phyloP scores from a whole-genome alignment of 129 eudicot species.

The Lactuca saligna region DNA sequence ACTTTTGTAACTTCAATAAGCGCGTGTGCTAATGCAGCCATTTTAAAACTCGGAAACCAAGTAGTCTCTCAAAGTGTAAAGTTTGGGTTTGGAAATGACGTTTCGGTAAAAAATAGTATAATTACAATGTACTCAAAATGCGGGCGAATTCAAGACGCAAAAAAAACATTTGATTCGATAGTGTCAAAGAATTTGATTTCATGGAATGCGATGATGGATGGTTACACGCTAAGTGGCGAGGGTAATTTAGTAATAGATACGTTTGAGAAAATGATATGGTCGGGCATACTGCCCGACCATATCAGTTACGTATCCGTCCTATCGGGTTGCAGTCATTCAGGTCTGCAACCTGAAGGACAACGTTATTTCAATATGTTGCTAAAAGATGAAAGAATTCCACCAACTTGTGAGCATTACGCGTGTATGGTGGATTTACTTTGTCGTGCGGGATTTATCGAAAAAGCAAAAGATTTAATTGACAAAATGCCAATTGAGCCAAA shows the following conservation, averaged over 20 bases:
- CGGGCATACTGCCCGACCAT: constrained; percentile 39
- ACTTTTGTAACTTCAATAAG: constrained; percentile 40
- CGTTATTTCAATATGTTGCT: constrained; percentile 44
- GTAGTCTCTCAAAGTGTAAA: constrained; percentile 48
- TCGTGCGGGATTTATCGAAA: constrained; percentile 51
- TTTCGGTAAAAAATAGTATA: constrained; percentile 39
- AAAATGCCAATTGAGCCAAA: constrained; percentile 51
- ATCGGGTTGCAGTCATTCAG: constrained; percentile 64
- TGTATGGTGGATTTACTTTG: constrained; percentile 57
- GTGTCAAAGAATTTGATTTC: constrained; percentile 43
- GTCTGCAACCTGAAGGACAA: constrained; percentile 44
- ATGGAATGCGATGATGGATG: constrained; percentile 59
- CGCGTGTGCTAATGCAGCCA: constrained; percentile 44
- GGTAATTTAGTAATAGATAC: constrained; percentile 40
- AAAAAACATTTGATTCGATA: constrained; percentile 42
- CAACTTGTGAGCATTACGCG: constrained; percentile 49
- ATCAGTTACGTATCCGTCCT: constrained; percentile 48
- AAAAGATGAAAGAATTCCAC: constrained; percentile 27
- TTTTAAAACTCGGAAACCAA: constrained; percentile 49
- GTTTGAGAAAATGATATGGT: constrained; percentile 41
- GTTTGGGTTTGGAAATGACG: constrained; percentile 40
- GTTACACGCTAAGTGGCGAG: constrained; percentile 51
- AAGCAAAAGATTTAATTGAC: constrained; percentile 41
- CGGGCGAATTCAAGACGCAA: constrained; percentile 44
- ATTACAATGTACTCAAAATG: constrained; percentile 53